Base-by-base conservation (phyloP, 495 filamentous ascomycete species). In the Jackrogersella minutella region DNA sequence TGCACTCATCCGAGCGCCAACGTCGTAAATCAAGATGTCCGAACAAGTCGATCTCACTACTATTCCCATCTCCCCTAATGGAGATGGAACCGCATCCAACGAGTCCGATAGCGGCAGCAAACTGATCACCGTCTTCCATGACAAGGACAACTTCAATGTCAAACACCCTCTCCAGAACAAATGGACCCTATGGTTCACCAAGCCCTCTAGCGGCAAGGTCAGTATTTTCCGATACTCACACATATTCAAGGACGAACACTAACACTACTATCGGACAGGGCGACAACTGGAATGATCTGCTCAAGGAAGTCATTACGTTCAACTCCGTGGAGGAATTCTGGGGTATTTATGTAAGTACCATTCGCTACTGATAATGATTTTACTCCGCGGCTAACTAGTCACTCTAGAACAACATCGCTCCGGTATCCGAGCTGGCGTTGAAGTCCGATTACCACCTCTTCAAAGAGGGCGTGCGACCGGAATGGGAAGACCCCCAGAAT, bases 391-490 rank as follows among this genome's bases (percentile, higher is more conserved):
- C 58, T 71, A 36, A 66, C 56, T 21, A 7, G 22, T 8, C 36
- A 11, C 26, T 34, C 10, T 75, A 99, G 95, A 99, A 99, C 84
- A 99, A 99, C 81, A 97, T 99, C 78, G 91, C 93, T 19, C 89
- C 94, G 13, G 92, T 93, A 58, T 98, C 96, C 63, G 93, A 98
- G 66, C 87, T 99, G 24, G 90, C 93, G 40, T 87, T 96, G 65
- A 99, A 98, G 82, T 96, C 94, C 73, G 95, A 99, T 79, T 99
- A 99, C 82, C 95, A 99, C 76, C 90, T 99, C 22, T 99, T 99
- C 89, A 99, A 99, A 81, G 88, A 90, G 73, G 93, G 93, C 62
- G 89, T 98, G 56, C 92, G 96, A 16, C 95, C 95, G 1, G 95
- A 99, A 80, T 99, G 95, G 95, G 95, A 99, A 78, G 95, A 98